Evolutionary conservation across 202 grass and related monocot genomes (phyloP).

Genomic region (Musa balbisiana): DNA sequence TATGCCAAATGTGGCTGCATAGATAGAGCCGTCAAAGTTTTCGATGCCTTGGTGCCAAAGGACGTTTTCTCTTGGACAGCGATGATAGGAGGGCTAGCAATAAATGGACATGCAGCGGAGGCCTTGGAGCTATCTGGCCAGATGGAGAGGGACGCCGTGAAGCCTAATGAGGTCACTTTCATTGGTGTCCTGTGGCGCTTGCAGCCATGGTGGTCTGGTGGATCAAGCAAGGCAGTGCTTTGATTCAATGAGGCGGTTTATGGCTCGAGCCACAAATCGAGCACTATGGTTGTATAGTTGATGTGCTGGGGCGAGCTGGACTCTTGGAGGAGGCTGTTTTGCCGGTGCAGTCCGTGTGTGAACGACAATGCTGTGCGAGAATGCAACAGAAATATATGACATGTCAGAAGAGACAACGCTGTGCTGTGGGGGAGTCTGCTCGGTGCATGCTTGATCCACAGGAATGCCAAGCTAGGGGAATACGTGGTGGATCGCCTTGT

Average conservation of each 20-base stretch:
- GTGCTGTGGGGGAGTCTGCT: slow-evolving; percentile 20
- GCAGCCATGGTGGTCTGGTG: slow-evolving; percentile 23
- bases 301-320: slow-evolving; percentile 21
- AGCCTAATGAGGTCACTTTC: slow-evolving; percentile 19
- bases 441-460: slow-evolving; percentile 23
- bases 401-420: too few species aligned
- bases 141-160: slow-evolving; percentile 4
- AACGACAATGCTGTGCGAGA: background rate
- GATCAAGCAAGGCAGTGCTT: slow-evolving; percentile 11
- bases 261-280: slow-evolving; percentile 14
- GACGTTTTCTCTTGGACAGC: slow-evolving; percentile 25
- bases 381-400: too few species aligned
- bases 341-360: background rate
- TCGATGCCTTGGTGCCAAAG: slow-evolving; percentile 7
- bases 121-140: slow-evolving; percentile 17
- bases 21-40: slow-evolving; percentile 7
- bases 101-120: background rate
- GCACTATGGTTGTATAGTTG: slow-evolving; percentile 15
- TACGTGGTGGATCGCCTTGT: background rate
- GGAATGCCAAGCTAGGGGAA: slow-evolving; percentile 10
- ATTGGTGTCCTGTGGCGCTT: slow-evolving; percentile 13
- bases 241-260: slow-evolving; percentile 3
- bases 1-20: slow-evolving; percentile 21
- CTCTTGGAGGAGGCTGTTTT: slow-evolving; percentile 14
- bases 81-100: slow-evolving; percentile 13